These are phyloP conservation scores for Pleomassaria siparia DNA, from an alignment of 2,329 filamentous ascomycete genomes.

Conservation along the genomic window DNA sequence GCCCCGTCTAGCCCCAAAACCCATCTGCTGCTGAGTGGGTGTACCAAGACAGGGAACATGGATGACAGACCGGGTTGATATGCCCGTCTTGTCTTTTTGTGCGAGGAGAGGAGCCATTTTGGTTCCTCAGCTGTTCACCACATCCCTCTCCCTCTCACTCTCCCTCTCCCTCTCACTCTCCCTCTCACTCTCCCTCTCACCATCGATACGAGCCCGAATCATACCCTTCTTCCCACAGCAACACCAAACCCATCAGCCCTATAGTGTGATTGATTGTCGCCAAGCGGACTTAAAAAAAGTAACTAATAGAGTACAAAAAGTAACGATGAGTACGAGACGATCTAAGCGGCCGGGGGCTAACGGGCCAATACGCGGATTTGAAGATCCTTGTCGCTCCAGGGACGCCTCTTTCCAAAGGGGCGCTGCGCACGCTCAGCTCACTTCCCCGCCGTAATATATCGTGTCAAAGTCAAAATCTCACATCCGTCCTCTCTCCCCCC, in stretches of 20 bases:
- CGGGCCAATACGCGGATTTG: not conserved
- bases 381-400: not conserved
- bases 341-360: conserved; percentile 1
- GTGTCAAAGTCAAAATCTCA: conserved; percentile 19
- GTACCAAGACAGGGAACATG: not conserved
- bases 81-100: not conserved
- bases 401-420: conserved; percentile 3
- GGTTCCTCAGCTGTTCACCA: too few relatives aligned
- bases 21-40: not conserved
- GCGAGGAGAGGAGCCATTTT: too few relatives aligned
- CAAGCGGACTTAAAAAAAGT: conserved; percentile 13
- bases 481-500: conserved; percentile 7
- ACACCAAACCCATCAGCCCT: conserved; percentile 1
- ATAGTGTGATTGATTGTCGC: too few relatives aligned
- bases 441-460: conserved; percentile 24
- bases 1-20: not conserved
- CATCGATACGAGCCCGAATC: too few relatives aligned
- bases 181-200: too few relatives aligned
- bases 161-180: too few relatives aligned
- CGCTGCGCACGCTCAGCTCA: conserved; percentile 21
- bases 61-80: too few relatives aligned
- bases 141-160: too few relatives aligned
- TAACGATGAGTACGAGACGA: conserved; percentile 11
- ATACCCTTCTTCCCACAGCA: too few relatives aligned
- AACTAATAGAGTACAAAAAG: conserved; percentile 23